These are phyloP conservation scores for Rhizophagus clarus DNA, from an alignment of 192 early-diverging fungal genomes.

Conservation along the genomic window DNA sequence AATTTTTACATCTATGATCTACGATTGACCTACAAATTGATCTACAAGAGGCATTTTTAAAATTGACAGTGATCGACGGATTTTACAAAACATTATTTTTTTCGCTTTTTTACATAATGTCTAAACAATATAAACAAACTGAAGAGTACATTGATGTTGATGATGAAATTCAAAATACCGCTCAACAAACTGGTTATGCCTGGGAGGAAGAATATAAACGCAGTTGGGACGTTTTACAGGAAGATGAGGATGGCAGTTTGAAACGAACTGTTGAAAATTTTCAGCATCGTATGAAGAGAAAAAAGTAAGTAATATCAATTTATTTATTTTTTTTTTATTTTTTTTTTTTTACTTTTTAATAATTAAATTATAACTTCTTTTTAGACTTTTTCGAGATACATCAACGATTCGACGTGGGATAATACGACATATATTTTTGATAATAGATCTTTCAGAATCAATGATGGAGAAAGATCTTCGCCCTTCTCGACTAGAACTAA, in stretches of 20 bases:
- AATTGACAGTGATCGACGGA: too few species aligned
- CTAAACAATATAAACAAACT: slow-evolving; percentile 30
- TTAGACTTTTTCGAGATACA: slow-evolving; percentile 66
- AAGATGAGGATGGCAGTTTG: slow-evolving; percentile 83
- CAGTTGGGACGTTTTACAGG: slow-evolving; percentile 92
- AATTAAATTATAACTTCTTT: neutral
- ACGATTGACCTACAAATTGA: too few species aligned
- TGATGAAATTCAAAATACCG: slow-evolving; percentile 50
- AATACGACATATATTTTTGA: slow-evolving; percentile 79
- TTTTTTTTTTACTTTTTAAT: neutral
- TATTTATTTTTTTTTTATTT: too few species aligned
- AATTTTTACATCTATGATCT: too few species aligned
- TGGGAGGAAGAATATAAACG: slow-evolving; percentile 98
- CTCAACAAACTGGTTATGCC: slow-evolving; percentile 68
- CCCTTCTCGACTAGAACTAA: slow-evolving; percentile 79
- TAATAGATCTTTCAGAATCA: slow-evolving; percentile 80
- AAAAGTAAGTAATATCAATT: slow-evolving; percentile 43
- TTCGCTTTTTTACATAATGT: neutral
- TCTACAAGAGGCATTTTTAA: too few species aligned
- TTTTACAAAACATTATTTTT: too few species aligned
- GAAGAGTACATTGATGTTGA: slow-evolving; percentile 63
- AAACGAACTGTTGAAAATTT: slow-evolving; percentile 72
- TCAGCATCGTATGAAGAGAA: slow-evolving; percentile 69
- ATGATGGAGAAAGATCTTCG: slow-evolving; percentile 87
- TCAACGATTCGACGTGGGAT: slow-evolving; percentile 77